phyloP scores from a whole-genome alignment of 805 yeast species.

The Saturnispora silvae region DNA sequence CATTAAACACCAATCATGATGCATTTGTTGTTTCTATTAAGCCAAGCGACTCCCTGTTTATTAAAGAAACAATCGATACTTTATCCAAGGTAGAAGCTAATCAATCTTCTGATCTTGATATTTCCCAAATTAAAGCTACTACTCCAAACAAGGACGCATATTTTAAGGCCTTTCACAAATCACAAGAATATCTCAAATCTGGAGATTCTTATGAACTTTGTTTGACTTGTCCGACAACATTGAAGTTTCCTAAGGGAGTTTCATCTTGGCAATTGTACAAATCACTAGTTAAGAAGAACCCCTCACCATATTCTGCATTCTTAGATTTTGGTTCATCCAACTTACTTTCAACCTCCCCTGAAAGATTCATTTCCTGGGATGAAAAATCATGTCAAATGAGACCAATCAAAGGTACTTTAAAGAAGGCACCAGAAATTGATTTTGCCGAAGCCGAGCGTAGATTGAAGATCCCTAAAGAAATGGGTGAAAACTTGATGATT shows the following conservation, averaged over 20 bases:
- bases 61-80: background rate
- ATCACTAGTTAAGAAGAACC: constrained; percentile 59
- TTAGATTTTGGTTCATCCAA: constrained; percentile 56
- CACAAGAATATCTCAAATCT: constrained; percentile 55
- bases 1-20: constrained; percentile 37
- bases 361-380: constrained; percentile 79
- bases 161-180: constrained; percentile 40
- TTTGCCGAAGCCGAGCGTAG: constrained; percentile 50
- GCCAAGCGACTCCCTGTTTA: constrained; percentile 31
- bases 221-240: constrained; percentile 63
- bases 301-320: constrained; percentile 86
- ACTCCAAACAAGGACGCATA: constrained; percentile 49
- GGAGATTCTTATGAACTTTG: constrained; percentile 96
- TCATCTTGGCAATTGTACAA: constrained; percentile 76
- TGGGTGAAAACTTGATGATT: constrained; percentile 94
- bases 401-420: constrained; percentile 95
- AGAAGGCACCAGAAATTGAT: constrained; percentile 45
- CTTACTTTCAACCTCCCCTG: constrained; percentile 86
- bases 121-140: constrained; percentile 22
- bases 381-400: constrained; percentile 58
- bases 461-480: constrained; percentile 77
- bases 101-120: background rate
- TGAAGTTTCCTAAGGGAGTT: constrained; percentile 38
- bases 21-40: constrained; percentile 45
- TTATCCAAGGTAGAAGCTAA: background rate